Conservation (phyloP, 2,329 filamentous ascomycete species). For the Cytospora schulzeri region DNA sequence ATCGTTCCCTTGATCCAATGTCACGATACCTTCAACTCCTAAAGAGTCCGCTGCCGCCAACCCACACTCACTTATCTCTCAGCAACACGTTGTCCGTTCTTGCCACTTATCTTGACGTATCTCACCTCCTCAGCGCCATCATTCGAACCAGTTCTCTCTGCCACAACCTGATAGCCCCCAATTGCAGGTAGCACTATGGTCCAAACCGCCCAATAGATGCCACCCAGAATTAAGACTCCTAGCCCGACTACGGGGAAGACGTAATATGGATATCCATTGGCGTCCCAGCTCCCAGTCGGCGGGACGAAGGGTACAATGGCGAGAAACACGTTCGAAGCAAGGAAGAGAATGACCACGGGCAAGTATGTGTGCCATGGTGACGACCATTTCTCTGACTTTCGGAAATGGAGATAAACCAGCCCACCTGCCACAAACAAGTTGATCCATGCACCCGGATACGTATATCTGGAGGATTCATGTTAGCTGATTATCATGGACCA, state of each 20-base stretch:
- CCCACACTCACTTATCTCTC: neutral
- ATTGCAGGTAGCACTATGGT: conserved; percentile 51
- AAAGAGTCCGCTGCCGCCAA: neutral
- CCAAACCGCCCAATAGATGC: conserved; percentile 56
- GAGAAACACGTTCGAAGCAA: conserved; percentile 55
- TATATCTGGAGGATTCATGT: conserved; percentile 37
- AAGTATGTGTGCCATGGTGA: conserved; percentile 55
- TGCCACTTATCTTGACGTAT: conserved; percentile 38
- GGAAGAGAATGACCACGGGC: conserved; percentile 50
- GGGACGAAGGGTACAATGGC: conserved; percentile 58
- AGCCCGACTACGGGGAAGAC: conserved; percentile 58
- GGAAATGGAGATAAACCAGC: conserved; percentile 54
- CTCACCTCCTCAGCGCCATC: conserved; percentile 43
- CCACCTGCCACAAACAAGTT: conserved; percentile 54
- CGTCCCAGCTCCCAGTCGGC: conserved; percentile 49
- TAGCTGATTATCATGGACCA: neutral
- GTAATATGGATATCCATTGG: conserved; percentile 57
- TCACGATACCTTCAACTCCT: conserved; percentile 10
- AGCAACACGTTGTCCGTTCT: neutral
- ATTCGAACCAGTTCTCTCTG: conserved; percentile 46
- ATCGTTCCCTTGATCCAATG: neutral
- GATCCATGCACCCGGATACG: conserved; percentile 57
- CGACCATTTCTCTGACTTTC: conserved; percentile 53
- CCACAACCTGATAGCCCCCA: conserved; percentile 52
- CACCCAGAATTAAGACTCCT: conserved; percentile 52